These are phyloP conservation scores for Pythium rhizo-oryzae DNA, from an alignment of 352 stramenopile species.

Conservation along the genomic window DNA sequence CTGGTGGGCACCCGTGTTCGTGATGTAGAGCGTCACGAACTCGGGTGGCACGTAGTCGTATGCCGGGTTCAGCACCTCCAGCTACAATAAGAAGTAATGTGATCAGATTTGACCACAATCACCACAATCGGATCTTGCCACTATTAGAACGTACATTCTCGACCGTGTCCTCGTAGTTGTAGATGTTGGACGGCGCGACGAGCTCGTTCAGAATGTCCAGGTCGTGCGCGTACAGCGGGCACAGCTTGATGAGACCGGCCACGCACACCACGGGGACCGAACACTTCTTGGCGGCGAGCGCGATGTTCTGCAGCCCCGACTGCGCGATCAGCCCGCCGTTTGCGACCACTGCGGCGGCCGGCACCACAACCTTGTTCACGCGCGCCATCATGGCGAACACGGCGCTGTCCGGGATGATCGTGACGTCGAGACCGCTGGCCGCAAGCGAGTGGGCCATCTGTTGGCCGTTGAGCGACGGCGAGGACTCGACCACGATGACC, in stretches of 20 bases:
- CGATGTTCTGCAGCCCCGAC: constrained; percentile 95
- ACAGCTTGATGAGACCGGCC: constrained; percentile 98
- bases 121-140: neutral
- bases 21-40: constrained; percentile 97
- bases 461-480: constrained; percentile 93
- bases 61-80: constrained; percentile 96
- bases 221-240: constrained; percentile 98
- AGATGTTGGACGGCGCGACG: constrained; percentile 83
- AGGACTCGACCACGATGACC: constrained; percentile 94
- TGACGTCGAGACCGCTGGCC: constrained; percentile 92
- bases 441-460: constrained; percentile 88
- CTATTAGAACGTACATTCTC: constrained; percentile 66
- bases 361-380: constrained; percentile 98
- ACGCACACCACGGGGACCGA: constrained; percentile 97
- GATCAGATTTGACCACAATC: neutral
- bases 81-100: constrained; percentile 33
- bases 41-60: constrained; percentile 98
- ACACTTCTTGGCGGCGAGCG: constrained; percentile 95
- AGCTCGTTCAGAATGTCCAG: constrained; percentile 96
- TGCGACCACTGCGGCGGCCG: constrained; percentile 95
- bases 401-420: constrained; percentile 96
- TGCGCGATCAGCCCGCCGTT: constrained; percentile 97
- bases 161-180: constrained; percentile 90
- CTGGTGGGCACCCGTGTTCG: constrained; percentile 98
- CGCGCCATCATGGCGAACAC: constrained; percentile 98